Base-by-base conservation (phyloP, 305 asterid genomes). In the Caryopteris hybrid region DNA sequence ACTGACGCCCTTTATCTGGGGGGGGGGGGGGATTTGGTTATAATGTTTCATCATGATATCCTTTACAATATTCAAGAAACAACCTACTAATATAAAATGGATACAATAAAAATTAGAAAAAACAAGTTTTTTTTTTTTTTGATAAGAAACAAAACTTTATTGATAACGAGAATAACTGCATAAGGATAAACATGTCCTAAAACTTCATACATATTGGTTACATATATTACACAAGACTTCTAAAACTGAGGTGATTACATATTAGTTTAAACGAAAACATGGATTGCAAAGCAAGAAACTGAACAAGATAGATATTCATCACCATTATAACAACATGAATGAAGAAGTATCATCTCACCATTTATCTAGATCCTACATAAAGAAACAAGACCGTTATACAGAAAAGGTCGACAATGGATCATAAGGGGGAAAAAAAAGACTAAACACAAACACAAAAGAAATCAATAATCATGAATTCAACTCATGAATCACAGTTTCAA, bases 1-100 rank as follows among this genome's bases (percentile, higher is more conserved):
- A 34, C 83, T 75, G 53, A 90, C 78, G n/a, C 78, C 88, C 84
- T 78, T 84, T 57, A 90, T 68, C 98, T 92, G 83, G n/a, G 20
- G 14, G 39, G 45, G 57, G 53, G 43, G 29, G 45, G 53, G 34
- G 41, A 62, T n/a, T n/a, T n/a, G 36, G 21, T 53, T 43, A 52
- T 55, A 53, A 39, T 33, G 46, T 64, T 68, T 58, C 47, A 61
- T 61, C 48, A 79, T 10, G 7, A 22, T 69, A 25, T 45, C 63
- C 36, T 38, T 48, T 8, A 39, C n/a, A 68, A 10, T 39, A 65
- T 43, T 29, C 10, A 27, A 59, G 27, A 29, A 31, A 62, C n/a
- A 68, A 70, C 64, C 42, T 52, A 51, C 43, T 11, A 46, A 45
- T 41, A 63, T 63, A 53, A 63, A 61, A 56, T 10, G 20, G 53